Evolutionary conservation across 768 basidiomycete genomes (phyloP).

Genomic region (Lentinula lateritia): DNA sequence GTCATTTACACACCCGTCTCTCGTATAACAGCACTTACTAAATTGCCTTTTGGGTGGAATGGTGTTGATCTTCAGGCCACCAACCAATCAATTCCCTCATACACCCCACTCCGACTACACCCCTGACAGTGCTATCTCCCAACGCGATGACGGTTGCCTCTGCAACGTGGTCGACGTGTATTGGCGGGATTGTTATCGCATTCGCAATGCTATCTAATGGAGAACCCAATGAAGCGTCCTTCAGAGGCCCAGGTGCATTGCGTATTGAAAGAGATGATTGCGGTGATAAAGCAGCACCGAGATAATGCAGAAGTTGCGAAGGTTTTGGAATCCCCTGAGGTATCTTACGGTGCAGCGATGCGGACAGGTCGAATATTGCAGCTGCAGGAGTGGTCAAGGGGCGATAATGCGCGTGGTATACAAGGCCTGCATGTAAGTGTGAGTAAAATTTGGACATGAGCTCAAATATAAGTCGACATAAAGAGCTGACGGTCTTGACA

Average conservation of each 20-base stretch:
- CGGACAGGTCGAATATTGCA: slow-evolving; percentile 75
- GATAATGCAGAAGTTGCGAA: slow-evolving; percentile 50
- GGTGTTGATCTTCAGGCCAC: slow-evolving; percentile 17
- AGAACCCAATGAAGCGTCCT: slow-evolving; percentile 22
- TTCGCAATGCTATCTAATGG: slow-evolving; percentile 67
- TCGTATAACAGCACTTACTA: background rate
- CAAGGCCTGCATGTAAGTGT: slow-evolving; percentile 56
- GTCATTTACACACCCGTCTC: no score
- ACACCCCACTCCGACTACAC: slow-evolving; percentile 60
- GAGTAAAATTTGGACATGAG: background rate
- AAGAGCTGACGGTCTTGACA: background rate
- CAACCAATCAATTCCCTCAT: slow-evolving; percentile 80
- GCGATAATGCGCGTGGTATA: slow-evolving; percentile 92
- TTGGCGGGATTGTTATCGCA: slow-evolving; percentile 77
- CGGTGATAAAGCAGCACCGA: slow-evolving; percentile 31
- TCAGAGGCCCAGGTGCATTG: no score
- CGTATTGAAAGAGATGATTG: background rate
- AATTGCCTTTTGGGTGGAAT: background rate
- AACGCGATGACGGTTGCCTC: slow-evolving; percentile 69
- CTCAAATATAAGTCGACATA: background rate
- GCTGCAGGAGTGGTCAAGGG: slow-evolving; percentile 88
- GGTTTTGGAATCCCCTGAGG: slow-evolving; percentile 60
- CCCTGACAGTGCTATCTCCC: slow-evolving; percentile 46
- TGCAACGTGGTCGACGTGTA: slow-evolving; percentile 95
- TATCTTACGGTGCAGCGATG: slow-evolving; percentile 58